phyloP scores from a whole-genome alignment of 2,329 filamentous ascomycete species.

The Endothia cerciana region DNA sequence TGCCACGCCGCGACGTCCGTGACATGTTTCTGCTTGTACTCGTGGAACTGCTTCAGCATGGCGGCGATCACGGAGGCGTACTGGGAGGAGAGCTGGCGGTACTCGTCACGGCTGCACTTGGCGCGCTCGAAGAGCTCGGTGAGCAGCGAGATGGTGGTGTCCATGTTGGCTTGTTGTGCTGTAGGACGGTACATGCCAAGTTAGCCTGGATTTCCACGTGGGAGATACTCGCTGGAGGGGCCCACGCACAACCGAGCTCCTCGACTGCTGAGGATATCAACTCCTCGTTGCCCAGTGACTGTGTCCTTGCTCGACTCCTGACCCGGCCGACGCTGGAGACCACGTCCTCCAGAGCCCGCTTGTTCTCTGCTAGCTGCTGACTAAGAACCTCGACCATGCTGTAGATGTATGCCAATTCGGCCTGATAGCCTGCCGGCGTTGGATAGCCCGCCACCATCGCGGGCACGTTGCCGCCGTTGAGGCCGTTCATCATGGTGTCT shows the following conservation, averaged over 20 bases:
- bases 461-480: constrained; percentile 53
- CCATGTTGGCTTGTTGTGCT: constrained; percentile 64
- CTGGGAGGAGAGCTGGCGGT: constrained; percentile 59
- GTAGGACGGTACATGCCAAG: constrained; percentile 5
- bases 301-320: constrained; percentile 57
- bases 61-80: constrained; percentile 61
- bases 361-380: constrained; percentile 64
- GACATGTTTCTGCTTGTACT: constrained; percentile 67
- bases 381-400: constrained; percentile 70
- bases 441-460: constrained; percentile 52
- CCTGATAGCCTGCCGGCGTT: constrained; percentile 69
- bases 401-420: constrained; percentile 71
- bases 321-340: constrained; percentile 66
- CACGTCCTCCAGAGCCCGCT: constrained; percentile 65
- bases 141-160: constrained; percentile 63
- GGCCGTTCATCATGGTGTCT: constrained; percentile 48
- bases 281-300: constrained; percentile 61
- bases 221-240: constrained; percentile 14
- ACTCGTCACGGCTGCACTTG: constrained; percentile 63
- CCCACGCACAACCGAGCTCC: constrained; percentile 56
- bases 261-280: constrained; percentile 59
- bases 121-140: constrained; percentile 66
- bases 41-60: constrained; percentile 67
- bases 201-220: constrained; percentile 2
- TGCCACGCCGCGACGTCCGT: constrained; percentile 67